A percentile compares a stretch with the other conserved stretches of the same genome.
Evolutionary conservation across 768 basidiomycete genomes (phyloP).

Genomic region (Amanita pseudoporphyria): DNA sequence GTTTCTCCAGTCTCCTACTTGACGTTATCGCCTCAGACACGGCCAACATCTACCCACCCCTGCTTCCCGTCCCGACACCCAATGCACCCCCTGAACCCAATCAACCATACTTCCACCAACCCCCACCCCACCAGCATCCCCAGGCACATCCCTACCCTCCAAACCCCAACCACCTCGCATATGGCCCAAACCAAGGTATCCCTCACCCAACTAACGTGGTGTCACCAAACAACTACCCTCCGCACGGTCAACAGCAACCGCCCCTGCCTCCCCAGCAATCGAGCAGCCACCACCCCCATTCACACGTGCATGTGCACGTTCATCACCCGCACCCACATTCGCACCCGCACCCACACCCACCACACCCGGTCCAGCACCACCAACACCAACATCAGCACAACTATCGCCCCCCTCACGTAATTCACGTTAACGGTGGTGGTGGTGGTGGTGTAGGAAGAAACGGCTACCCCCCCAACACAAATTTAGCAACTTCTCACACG

Average conservation of each 20-base stretch:
- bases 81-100: background rate
- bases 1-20: constrained; percentile 1
- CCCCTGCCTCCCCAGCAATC: background rate
- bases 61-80: background rate
- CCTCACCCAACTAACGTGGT: background rate
- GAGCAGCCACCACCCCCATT: background rate
- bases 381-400: background rate
- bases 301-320: background rate
- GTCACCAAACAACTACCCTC: too few relatives aligned
- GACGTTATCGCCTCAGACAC: constrained; percentile 3
- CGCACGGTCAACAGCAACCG: background rate
- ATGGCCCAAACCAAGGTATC: background rate
- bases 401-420: constrained; percentile 1
- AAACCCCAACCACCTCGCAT: background rate
- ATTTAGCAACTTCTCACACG: background rate
- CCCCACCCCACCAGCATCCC: background rate
- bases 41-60: background rate
- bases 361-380: background rate
- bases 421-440: constrained; percentile 3
- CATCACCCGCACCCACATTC: background rate
- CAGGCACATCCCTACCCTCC: background rate
- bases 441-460: background rate
- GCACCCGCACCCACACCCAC: background rate
- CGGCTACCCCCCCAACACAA: background rate
- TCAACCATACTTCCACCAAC: background rate